phyloP scores from a whole-genome alignment of 2,329 filamentous ascomycete species.

The Ceratocystis eucalypticola region DNA sequence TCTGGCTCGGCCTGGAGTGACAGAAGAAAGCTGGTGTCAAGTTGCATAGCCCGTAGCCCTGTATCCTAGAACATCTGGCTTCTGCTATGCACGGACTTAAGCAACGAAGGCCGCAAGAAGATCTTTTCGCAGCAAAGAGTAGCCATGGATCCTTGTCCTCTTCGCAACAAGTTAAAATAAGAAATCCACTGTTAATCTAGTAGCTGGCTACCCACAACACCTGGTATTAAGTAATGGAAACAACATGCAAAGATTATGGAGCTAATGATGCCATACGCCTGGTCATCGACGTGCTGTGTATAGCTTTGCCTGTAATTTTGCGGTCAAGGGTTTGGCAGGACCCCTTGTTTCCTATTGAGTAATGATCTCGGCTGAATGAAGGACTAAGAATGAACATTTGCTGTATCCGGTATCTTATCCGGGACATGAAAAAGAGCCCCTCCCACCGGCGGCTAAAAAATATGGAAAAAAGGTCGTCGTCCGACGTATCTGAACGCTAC shows the following conservation, averaged over 20 bases:
- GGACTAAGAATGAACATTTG: too few species aligned
- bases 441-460: neutral
- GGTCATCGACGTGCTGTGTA: neutral
- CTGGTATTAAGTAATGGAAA: constrained; percentile 5
- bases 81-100: neutral
- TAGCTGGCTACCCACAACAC: neutral
- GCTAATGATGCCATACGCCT: constrained; percentile 5
- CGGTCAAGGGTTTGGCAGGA: neutral
- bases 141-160: neutral
- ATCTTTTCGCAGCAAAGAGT: neutral
- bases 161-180: neutral
- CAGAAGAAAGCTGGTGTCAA: neutral
- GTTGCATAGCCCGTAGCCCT: neutral
- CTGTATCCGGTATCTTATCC: neutral
- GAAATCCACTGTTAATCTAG: neutral
- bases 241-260: neutral
- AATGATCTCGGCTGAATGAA: neutral
- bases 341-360: neutral
- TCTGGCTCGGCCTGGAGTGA: too few species aligned
- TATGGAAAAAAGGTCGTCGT: neutral
- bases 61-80: constrained; percentile 1
- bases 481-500: neutral
- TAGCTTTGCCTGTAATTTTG: neutral
- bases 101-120: neutral
- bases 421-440: neutral